A percentile compares a stretch with the other conserved stretches of the same genome.
These are phyloP conservation scores for Paramyrothecium sp. DNA, from an alignment of 2,329 filamentous ascomycete species.

Conservation along the genomic window DNA sequence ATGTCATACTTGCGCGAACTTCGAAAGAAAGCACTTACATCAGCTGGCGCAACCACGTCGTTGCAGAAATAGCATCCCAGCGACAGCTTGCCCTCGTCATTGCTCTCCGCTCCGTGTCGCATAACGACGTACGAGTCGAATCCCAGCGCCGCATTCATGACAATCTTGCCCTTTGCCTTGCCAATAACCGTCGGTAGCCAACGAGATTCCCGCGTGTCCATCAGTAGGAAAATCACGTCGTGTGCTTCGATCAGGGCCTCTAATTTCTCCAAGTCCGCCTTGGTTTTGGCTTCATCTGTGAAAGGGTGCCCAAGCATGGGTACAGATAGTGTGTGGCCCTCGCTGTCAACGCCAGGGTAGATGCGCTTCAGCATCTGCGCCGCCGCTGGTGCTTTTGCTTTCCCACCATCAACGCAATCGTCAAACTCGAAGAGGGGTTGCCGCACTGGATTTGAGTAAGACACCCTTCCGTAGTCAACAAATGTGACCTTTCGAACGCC, in stretches of 20 bases:
- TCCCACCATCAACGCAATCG: conserved; percentile 84
- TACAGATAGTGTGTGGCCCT: conserved; percentile 79
- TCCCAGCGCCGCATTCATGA: conserved; percentile 93
- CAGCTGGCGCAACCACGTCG: conserved; percentile 89
- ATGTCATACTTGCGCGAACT: background rate
- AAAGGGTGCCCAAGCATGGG: conserved; percentile 96
- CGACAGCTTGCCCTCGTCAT: conserved; percentile 57
- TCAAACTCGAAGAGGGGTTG: conserved; percentile 90
- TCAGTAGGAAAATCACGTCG: conserved; percentile 92
- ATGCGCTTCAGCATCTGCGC: conserved; percentile 80
- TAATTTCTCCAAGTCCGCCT: conserved; percentile 72
- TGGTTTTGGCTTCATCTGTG: conserved; percentile 66
- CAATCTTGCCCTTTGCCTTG: conserved; percentile 88
- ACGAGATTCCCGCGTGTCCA: conserved; percentile 91
- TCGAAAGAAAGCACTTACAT: conserved; percentile 68
- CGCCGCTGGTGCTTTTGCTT: conserved; percentile 77
- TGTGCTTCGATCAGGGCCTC: conserved; percentile 76
- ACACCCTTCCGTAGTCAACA: conserved; percentile 89
- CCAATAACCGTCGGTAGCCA: conserved; percentile 97
- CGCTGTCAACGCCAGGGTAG: conserved; percentile 83
- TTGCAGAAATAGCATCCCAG: conserved; percentile 98
- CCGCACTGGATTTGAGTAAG: conserved; percentile 93
- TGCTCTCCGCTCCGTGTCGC: conserved; percentile 76
- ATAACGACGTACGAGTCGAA: conserved; percentile 98
- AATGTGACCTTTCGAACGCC: conserved; percentile 94